A percentile compares a stretch with the other conserved stretches of the same genome.
Evolutionary conservation across 202 grass and related monocot species (phyloP).

Genomic region (Tripidium arundinaceum): DNA sequence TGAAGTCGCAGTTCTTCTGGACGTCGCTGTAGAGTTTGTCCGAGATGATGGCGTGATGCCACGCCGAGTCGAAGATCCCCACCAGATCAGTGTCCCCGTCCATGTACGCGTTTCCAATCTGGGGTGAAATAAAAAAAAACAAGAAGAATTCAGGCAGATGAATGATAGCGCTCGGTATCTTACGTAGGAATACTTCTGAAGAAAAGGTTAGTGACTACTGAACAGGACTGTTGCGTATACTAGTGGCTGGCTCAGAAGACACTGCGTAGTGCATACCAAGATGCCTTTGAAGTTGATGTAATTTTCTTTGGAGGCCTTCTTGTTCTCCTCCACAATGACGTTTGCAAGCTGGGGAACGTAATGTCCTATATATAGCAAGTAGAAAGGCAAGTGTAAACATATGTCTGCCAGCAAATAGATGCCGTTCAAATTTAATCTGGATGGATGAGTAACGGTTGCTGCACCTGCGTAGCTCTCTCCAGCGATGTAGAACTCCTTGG

Average conservation of each 20-base stretch:
- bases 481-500: constrained; percentile 53
- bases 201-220: not conserved
- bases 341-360: constrained; percentile 49
- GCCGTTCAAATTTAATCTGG: not conserved
- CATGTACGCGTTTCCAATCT: constrained; percentile 50
- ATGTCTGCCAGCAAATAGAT: not conserved
- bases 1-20: constrained; percentile 38
- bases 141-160: not conserved
- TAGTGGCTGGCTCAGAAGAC: not conserved
- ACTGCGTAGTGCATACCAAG: constrained; percentile 23
- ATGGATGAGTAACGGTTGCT: not conserved
- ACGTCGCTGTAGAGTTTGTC: constrained; percentile 36
- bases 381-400: not conserved
- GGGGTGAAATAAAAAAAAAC: not conserved
- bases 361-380: constrained; percentile 39
- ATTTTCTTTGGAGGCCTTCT: constrained; percentile 21
- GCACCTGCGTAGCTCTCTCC: constrained; percentile 61
- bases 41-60: constrained; percentile 51
- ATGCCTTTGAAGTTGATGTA: constrained; percentile 53
- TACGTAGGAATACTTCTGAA: not conserved
- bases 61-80: constrained; percentile 41
- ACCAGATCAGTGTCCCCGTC: constrained; percentile 33
- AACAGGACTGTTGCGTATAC: too few species aligned
- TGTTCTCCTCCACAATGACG: constrained; percentile 46
- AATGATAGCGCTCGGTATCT: not conserved